A percentile compares a stretch with the other conserved stretches of the same genome.
phyloP scores from a whole-genome alignment of 2,329 filamentous ascomycete genomes.

The Aspergillus melleus region DNA sequence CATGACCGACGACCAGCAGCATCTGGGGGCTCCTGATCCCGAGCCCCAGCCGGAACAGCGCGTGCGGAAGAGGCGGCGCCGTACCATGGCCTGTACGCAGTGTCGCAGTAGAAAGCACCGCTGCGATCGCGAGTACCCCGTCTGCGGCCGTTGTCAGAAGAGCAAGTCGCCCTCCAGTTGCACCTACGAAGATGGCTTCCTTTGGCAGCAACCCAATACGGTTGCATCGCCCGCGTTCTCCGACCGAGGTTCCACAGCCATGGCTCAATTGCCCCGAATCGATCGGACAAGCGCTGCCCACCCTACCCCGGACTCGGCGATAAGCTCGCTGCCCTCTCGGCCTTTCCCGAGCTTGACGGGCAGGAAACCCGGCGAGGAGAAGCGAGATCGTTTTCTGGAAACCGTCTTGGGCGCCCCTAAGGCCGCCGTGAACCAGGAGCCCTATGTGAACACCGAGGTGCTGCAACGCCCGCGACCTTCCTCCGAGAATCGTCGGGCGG shows the following conservation, averaged over 20 bases:
- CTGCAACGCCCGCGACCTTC: conserved; percentile 28
- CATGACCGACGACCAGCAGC: conserved; percentile 17
- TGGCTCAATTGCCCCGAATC: conserved; percentile 17
- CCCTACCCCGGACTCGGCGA: conserved; percentile 32
- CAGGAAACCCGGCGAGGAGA: conserved; percentile 22
- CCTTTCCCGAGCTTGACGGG: conserved; percentile 15
- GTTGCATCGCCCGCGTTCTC: conserved; percentile 28
- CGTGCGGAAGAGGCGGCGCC: conserved; percentile 39
- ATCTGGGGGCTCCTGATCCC: conserved; percentile 6
- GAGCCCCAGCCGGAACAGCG: conserved; percentile 20
- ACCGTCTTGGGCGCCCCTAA: conserved; percentile 37
- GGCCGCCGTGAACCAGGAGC: conserved; percentile 34
- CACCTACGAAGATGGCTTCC: conserved; percentile 43
- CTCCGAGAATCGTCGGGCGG: conserved; percentile 11
- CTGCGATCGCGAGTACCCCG: conserved; percentile 45
- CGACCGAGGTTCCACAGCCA: conserved; percentile 24
- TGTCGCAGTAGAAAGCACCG: conserved; percentile 45
- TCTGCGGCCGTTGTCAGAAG: conserved; percentile 41
- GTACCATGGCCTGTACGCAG: conserved; percentile 43
- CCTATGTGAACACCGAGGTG: conserved; percentile 28
- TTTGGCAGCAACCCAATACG: conserved; percentile 41
- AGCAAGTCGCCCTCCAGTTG: conserved; percentile 36
- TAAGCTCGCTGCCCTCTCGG: conserved; percentile 28
- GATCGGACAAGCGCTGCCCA: conserved; percentile 29
- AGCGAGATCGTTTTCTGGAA: conserved; percentile 33